phyloP scores from a whole-genome alignment of 441 rosid species.

The Capsella rubella region DNA sequence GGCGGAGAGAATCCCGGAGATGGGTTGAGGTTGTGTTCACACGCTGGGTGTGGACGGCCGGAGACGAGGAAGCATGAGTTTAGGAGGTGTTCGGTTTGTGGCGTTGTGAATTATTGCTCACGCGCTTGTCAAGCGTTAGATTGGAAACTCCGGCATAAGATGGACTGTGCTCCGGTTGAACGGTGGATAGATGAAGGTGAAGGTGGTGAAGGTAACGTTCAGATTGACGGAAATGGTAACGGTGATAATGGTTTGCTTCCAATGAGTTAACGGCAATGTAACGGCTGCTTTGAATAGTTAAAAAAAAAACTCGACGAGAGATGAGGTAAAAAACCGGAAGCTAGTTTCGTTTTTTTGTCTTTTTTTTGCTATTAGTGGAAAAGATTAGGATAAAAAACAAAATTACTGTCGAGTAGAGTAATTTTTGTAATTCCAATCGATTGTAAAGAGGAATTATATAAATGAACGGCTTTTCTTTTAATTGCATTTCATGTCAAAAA shows the following conservation, averaged over 20 bases:
- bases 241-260: slow-evolving; percentile 44
- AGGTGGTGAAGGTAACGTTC: slow-evolving; percentile 49
- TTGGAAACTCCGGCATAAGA: slow-evolving; percentile 90
- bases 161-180: slow-evolving; percentile 76
- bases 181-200: slow-evolving; percentile 48
- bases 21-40: slow-evolving; percentile 82
- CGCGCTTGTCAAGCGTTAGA: slow-evolving; percentile 97
- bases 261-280: slow-evolving; percentile 41
- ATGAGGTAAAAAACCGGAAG: slow-evolving; percentile 34
- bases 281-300: slow-evolving; percentile 39
- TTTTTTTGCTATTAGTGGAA: not conserved
- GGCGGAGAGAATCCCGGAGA: slow-evolving; percentile 51
- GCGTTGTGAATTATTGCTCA: slow-evolving; percentile 89
- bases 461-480: slow-evolving; percentile 19
- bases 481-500: not conserved
- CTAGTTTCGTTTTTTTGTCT: slow-evolving; percentile 1
- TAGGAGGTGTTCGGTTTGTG: slow-evolving; percentile 89
- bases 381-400: not conserved
- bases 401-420: slow-evolving; percentile 27
- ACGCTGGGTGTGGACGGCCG: slow-evolving; percentile 85
- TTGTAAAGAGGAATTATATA: slow-evolving; percentile 38
- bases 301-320: not conserved
- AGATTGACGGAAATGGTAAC: slow-evolving; percentile 48
- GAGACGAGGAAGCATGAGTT: slow-evolving; percentile 94
- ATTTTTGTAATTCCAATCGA: slow-evolving; percentile 32